Evolutionary conservation across 2,329 filamentous ascomycete genomes (phyloP).

Genomic region (Colletotrichum ledebouriae): DNA sequence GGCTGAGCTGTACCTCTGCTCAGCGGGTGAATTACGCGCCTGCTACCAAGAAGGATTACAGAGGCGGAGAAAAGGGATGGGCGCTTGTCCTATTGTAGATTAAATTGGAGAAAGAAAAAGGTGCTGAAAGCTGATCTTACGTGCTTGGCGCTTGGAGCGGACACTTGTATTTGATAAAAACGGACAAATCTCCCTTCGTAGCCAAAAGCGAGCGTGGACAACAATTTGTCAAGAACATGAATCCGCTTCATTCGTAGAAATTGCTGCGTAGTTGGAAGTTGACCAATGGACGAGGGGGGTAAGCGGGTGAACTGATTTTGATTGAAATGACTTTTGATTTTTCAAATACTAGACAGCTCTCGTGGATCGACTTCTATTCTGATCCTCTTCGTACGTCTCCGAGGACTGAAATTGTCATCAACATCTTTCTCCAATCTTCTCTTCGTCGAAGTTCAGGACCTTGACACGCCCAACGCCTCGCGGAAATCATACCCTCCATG

Average conservation of each 20-base stretch:
- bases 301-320: not conserved
- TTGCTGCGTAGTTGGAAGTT: not conserved
- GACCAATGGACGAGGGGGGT: not conserved
- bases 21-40: conserved; percentile 1
- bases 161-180: conserved; percentile 5
- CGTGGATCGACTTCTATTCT: conserved; percentile 3
- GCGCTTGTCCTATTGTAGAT: conserved; percentile 25
- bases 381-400: not conserved
- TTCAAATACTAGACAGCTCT: conserved; percentile 18
- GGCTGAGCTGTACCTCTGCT: conserved; percentile 14
- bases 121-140: conserved; percentile 5
- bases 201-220: not conserved
- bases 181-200: conserved; percentile 10
- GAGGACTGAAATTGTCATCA: conserved; percentile 9
- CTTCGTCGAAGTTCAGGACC: conserved; percentile 6
- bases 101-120: not conserved
- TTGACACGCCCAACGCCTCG: conserved; percentile 39
- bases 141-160: not conserved
- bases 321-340: conserved; percentile 18
- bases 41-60: not conserved
- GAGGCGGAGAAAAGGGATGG: not conserved
- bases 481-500: conserved; percentile 33
- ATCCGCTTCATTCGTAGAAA: not conserved
- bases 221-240: conserved; percentile 1
- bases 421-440: conserved; percentile 20